These are phyloP conservation scores for Pythium phragmitis DNA, from an alignment of 352 stramenopile species.

Conservation along the genomic window DNA sequence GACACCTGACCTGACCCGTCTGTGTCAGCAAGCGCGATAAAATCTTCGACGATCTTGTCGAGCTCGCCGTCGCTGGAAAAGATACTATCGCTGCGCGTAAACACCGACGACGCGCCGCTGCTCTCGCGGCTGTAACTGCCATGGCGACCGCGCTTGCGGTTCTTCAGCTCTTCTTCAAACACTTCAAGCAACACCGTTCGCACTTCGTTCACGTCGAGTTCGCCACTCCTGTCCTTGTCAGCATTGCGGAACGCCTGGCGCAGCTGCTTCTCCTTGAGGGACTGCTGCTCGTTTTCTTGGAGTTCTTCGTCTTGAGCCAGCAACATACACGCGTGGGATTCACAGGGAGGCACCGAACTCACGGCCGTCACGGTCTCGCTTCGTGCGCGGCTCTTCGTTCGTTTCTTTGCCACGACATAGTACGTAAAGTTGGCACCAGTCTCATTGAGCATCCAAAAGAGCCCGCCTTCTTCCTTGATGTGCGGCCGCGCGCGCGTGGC, in stretches of 20 bases:
- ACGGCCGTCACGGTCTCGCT: conserved; percentile 62
- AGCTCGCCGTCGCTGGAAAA: conserved; percentile 62
- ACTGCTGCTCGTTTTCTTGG: conserved; percentile 71
- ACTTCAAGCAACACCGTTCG: conserved; percentile 68
- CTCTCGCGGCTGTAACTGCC: conserved; percentile 13
- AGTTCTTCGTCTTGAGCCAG: conserved; percentile 67
- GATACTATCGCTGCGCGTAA: conserved; percentile 45
- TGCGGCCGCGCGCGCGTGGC: conserved; percentile 57
- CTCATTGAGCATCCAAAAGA: conserved; percentile 88
- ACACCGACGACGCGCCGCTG: conserved; percentile 13
- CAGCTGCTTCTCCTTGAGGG: conserved; percentile 85
- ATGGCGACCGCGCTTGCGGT: conserved; percentile 27
- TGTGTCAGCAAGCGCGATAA: conserved; percentile 74
- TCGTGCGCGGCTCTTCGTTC: conserved; percentile 42
- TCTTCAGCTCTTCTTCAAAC: conserved; percentile 66
- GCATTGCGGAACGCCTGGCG: conserved; percentile 75
- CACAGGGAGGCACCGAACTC: conserved; percentile 43
- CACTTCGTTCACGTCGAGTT: conserved; percentile 79
- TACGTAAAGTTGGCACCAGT: conserved; percentile 80
- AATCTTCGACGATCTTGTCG: conserved; percentile 64
- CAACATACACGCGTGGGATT: conserved; percentile 61
- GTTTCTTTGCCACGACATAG: conserved; percentile 74
- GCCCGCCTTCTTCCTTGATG: conserved; percentile 75
- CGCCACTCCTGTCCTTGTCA: conserved; percentile 70
- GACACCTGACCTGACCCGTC: conserved; percentile 78